Conservation (phyloP, 768 basidiomycete species). For the Russula lepida region DNA sequence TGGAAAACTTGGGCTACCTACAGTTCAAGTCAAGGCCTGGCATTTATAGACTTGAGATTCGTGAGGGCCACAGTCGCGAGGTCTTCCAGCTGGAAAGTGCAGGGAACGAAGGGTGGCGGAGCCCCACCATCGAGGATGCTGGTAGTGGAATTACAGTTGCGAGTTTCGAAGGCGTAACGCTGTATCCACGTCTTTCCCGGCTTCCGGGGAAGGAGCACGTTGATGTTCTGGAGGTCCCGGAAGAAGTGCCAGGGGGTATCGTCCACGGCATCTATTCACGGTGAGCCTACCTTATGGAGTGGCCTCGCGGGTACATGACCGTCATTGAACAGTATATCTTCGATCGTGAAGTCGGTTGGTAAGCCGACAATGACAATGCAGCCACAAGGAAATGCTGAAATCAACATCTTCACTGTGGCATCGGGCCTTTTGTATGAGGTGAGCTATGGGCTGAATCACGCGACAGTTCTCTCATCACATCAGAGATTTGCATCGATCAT, state of each 20-base stretch:
- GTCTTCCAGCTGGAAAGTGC: conserved; percentile 79
- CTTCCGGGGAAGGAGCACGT: conserved; percentile 67
- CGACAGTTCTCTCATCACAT: background rate
- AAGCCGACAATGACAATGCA: conserved; percentile 19
- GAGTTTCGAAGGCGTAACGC: conserved; percentile 82
- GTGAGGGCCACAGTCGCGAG: conserved; percentile 71
- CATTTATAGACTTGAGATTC: conserved; percentile 73
- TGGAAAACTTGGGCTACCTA: conserved; percentile 91
- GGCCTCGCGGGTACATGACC: background rate
- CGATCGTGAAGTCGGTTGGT: conserved; percentile 21
- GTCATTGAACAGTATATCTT: conserved; percentile 23
- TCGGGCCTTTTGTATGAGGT: conserved; percentile 96
- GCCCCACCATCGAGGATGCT: conserved; percentile 53
- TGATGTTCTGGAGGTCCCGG: conserved; percentile 60
- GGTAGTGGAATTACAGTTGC: conserved; percentile 75
- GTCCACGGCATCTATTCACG: conserved; percentile 43
- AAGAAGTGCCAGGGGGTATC: conserved; percentile 31
- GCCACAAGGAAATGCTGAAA: conserved; percentile 61
- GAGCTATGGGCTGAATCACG: background rate
- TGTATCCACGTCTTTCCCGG: conserved; percentile 73
- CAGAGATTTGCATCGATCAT: conserved; percentile 97
- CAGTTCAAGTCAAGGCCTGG: conserved; percentile 95
- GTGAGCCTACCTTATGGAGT: conserved; percentile 30
- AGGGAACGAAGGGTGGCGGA: conserved; percentile 86
- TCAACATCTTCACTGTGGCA: conserved; percentile 98